Evolutionary conservation across 257 asterid species (phyloP).

Genomic region (Capsicum baccatum): DNA sequence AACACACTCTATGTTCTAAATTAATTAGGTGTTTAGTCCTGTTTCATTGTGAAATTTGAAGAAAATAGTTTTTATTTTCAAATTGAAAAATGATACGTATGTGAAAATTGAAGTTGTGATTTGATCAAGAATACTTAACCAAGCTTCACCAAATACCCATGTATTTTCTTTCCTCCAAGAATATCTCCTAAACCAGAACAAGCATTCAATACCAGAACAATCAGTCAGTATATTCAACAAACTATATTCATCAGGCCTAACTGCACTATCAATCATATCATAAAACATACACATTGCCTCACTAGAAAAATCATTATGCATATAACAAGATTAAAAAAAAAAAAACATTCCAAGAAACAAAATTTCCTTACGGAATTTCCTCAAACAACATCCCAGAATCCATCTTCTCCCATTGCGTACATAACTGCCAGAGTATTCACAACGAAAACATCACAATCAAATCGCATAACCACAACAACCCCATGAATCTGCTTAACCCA

Average conservation of each 20-base stretch:
- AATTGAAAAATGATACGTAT: no score
- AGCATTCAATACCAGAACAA: neutral
- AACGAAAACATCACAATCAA: slow-evolving; percentile 24
- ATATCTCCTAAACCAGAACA: slow-evolving; percentile 2
- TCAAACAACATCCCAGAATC: slow-evolving; percentile 14
- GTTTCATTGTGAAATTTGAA: no score
- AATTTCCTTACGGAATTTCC: slow-evolving; percentile 20
- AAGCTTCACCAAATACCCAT: neutral
- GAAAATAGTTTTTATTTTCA: no score
- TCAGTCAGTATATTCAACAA: neutral
- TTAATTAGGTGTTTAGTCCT: no score
- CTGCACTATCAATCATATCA: neutral
- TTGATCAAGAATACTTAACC: neutral
- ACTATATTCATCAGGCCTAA: neutral
- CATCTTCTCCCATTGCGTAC: neutral
- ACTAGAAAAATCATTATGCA: neutral
- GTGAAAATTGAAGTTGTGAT: no score
- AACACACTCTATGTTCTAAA: no score
- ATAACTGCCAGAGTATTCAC: slow-evolving; percentile 26
- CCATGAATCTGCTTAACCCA: slow-evolving; percentile 26
- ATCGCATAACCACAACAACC: slow-evolving; percentile 25
- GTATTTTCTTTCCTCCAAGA: neutral
- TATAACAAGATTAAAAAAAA: neutral
- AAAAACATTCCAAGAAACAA: slow-evolving; percentile 21
- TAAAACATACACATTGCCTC: neutral